Percentiles rank a stretch among this genome's conserved stretches.
phyloP scores from a whole-genome alignment of 177 flowering plant genomes.

The Vitis hybrid region DNA sequence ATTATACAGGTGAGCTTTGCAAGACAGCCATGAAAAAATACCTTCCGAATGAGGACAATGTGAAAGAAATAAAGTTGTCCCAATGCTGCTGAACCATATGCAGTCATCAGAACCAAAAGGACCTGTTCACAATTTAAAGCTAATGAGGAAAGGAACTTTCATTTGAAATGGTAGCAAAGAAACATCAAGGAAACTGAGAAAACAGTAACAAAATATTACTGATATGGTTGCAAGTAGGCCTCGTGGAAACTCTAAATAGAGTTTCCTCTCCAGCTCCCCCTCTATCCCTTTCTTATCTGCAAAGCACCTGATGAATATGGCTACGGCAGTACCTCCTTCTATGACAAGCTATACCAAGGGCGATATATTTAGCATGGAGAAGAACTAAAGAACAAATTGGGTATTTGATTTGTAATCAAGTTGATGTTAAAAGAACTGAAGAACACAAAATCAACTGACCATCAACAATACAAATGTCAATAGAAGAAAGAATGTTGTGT shows the following conservation, averaged over 20 bases:
- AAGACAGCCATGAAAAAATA: constrained; percentile 18
- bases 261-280: constrained; percentile 52
- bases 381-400: neutral
- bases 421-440: neutral
- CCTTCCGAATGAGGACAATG: constrained; percentile 89
- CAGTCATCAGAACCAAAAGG: constrained; percentile 58
- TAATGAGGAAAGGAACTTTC: neutral
- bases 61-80: constrained; percentile 97
- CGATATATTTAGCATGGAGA: neutral
- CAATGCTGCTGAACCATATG: constrained; percentile 78
- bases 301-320: constrained; percentile 87
- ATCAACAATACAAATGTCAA: constrained; percentile 70
- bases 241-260: constrained; percentile 66
- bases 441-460: constrained; percentile 44
- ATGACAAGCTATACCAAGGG: constrained; percentile 54
- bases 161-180: neutral
- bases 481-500: constrained; percentile 86
- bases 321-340: constrained; percentile 85
- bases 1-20: neutral
- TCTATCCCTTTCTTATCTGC: constrained; percentile 73
- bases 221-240: constrained; percentile 76
- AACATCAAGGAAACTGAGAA: neutral
- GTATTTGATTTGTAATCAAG: neutral
- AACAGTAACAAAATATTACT: constrained; percentile 29
- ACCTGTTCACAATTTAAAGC: constrained; percentile 35